Evolutionary conservation across 2,329 filamentous ascomycete species (phyloP), one percentile per base, ranked within the genome.

Genomic region (Rugonectria rugulosa): DNA sequence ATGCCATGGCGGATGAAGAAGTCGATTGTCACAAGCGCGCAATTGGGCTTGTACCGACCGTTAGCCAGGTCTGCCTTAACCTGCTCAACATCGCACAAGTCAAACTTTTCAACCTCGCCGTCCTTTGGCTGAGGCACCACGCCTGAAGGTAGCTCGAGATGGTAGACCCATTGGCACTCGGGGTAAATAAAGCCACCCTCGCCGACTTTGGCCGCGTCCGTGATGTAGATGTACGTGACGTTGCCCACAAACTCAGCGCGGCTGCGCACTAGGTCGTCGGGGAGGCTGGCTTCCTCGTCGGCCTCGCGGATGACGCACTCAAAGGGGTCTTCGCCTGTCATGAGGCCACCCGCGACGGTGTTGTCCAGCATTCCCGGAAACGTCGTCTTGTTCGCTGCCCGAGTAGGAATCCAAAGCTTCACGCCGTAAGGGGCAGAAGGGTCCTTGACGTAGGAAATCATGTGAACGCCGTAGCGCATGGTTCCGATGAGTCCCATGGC

Each of bases 281-380:
- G 83, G 17, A 99, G 76, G 31, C 87, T 90, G 1, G 95, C 96
- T 72, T 99, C 95, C 75, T 99, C 95, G 61, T 88, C 88, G 3
- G 89, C 88, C 75, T 99, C 95, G 49, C 94, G 86, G 17, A 97
- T 82, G 47, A 97, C 77, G 71, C 89, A 92, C 69, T 94, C 92
- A 43, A 92, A 88, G 0, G 91, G 89, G 19, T 81, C 81, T 72
- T 97, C 93, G 12, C 88, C 89, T 0, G 91, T 90, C 71, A 89
- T 87, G 63, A 98, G 87, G 0, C 76, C 84, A n/a, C 84, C 84
- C 0, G 93, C 95, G 6, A 96, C 95, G 2, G 92, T 92, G 73
- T 98, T 99, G 74, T 99, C 95, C 62, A 99, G 80, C 83, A 97
- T 93, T n/a, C 89, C 84, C 0, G 89, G 88, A 70, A 94, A 99